Evolutionary conservation across 1,284 basidiomycete species (phyloP).

Genomic region (Ceratobasidium theobromae): DNA sequence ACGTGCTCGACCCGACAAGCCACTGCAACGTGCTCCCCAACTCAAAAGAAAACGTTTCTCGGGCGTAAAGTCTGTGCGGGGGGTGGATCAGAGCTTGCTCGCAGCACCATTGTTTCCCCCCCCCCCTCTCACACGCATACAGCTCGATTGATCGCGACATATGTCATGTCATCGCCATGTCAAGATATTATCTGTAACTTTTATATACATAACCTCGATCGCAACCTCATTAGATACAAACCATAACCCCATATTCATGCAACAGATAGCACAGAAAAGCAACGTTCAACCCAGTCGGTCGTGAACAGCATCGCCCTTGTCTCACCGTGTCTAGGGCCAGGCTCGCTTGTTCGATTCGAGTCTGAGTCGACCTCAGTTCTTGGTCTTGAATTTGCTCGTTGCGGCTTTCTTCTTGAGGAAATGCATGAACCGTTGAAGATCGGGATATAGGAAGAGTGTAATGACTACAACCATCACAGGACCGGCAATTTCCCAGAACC

Average conservation of each 20-base stretch:
- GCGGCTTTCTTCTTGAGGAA: conserved; percentile 26
- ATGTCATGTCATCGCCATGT: neutral
- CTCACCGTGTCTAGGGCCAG: neutral
- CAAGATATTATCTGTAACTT: too few species aligned
- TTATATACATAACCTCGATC: too few species aligned
- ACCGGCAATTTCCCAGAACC: conserved; percentile 68
- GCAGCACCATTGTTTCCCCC: too few species aligned
- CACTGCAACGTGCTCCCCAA: too few species aligned
- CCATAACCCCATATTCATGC: neutral
- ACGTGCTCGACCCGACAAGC: neutral
- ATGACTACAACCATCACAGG: conserved; percentile 61
- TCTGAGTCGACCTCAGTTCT: too few species aligned
- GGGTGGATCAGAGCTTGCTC: too few species aligned
- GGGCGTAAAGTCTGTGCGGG: too few species aligned
- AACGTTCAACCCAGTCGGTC: neutral
- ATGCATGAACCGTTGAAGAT: conserved; percentile 45
- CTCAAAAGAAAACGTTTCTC: too few species aligned
- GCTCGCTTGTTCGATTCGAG: neutral
- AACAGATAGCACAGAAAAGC: neutral
- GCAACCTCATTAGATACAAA: neutral
- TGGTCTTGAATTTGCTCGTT: conserved; percentile 9
- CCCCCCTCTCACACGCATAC: neutral
- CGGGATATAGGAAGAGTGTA: conserved; percentile 56
- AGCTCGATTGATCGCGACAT: neutral
- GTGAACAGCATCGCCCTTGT: neutral